Percentiles rank a stretch among this genome's conserved stretches.
These are phyloP conservation scores for Talaromyces amestolkiae DNA, from an alignment of 2,329 filamentous ascomycete genomes.

Conservation along the genomic window DNA sequence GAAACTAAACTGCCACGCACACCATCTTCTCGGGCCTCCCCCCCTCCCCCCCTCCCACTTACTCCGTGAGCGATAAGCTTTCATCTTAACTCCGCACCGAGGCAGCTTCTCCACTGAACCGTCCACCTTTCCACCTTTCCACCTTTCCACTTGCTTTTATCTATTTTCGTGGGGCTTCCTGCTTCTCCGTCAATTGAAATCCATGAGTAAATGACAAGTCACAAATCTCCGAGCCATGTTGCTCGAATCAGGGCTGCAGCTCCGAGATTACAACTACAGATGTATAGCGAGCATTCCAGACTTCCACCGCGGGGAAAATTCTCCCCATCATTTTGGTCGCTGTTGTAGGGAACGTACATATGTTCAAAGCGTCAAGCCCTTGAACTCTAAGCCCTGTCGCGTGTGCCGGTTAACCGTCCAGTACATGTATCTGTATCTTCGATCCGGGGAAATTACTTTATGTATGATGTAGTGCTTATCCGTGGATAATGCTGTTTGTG, in stretches of 20 bases:
- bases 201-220: neutral
- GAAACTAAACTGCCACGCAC: neutral
- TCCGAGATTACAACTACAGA: neutral
- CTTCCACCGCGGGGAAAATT: neutral
- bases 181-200: neutral
- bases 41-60: too few relatives aligned
- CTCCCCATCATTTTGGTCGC: neutral
- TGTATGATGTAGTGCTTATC: neutral
- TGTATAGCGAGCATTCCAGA: neutral
- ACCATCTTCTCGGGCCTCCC: too few relatives aligned
- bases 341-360: neutral
- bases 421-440: too few relatives aligned
- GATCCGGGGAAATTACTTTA: neutral
- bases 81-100: neutral
- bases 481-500: neutral
- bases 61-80: conserved; percentile 1
- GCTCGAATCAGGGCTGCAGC: neutral
- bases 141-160: neutral
- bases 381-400: neutral
- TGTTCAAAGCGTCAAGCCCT: neutral
- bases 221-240: neutral
- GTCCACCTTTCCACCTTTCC: neutral
- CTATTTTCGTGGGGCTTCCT: neutral
- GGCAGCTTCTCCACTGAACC: neutral
- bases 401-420: neutral